Base-by-base conservation (phyloP, 2,329 filamentous ascomycete species). In the Colletotrichum sp. region DNA sequence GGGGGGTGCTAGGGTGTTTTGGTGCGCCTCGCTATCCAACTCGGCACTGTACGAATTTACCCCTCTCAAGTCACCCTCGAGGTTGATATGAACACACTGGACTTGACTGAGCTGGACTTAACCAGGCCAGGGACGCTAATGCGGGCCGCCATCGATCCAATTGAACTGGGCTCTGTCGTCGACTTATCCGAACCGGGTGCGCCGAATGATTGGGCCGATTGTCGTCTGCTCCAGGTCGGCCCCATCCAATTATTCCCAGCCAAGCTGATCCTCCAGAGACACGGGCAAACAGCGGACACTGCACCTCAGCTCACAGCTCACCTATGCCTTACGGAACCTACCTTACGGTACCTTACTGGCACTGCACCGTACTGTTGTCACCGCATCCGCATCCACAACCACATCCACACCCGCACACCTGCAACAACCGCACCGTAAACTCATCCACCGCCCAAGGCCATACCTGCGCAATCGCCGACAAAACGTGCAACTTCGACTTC, bases 121-220 rank as follows among this genome's bases (percentile, higher is more conserved):
- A 44, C 36, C 34, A 64, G 62, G 52, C 30, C 36, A 62, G 44
- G 30, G 26, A 24, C 73, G 73, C 73, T 68, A 72, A 72, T 75
- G 69, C 55, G 63, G 44, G 69, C 63, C 39, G 63, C 39, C 68
- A 52, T 32, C 26, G 36, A 52, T 52, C 72, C 73, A 73, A 64
- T 72, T 36, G 69, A 62, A 72, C 55, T 12, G 55, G 34, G n/a
- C 28, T 72, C 64, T 60, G 39, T 44, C 39, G 62, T 75, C 36
- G 69, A 63, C 72, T 67, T 66, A 71, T 65, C 68, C 34, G 34
- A 65, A n/a, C 72, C 49, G 28, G 68, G 62, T 39, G 69, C 69
- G 30, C 36, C 62, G 63, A 68, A 68, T 64, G 73, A 76, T 76
- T 76, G 73, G 73, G 49, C 57, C 63, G 73, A 76, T 76, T 67